Conservation (phyloP, 2,329 filamentous ascomycete genomes). For the Pseudocercospora ulei region DNA sequence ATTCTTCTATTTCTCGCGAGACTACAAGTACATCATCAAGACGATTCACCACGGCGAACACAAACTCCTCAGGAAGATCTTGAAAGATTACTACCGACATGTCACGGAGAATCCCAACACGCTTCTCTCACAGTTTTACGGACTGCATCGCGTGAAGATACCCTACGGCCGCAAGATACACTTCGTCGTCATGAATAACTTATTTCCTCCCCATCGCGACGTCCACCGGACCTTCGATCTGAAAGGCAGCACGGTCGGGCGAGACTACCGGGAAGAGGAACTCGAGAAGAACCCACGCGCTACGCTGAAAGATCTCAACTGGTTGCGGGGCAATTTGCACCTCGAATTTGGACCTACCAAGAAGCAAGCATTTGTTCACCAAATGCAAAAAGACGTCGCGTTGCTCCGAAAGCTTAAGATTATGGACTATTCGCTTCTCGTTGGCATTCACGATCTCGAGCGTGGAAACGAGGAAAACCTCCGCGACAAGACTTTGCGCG, state of each 20-base stretch:
- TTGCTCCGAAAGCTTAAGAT: constrained; percentile 82
- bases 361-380: constrained; percentile 76
- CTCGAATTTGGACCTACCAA: constrained; percentile 83
- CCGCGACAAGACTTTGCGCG: constrained; percentile 76
- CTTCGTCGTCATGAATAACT: constrained; percentile 99
- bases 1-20: constrained; percentile 98
- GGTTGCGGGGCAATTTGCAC: constrained; percentile 74
- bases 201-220: constrained; percentile 93
- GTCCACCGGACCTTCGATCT: constrained; percentile 96
- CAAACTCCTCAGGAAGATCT: constrained; percentile 71
- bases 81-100: constrained; percentile 88
- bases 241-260: constrained; percentile 89
- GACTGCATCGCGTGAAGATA: constrained; percentile 93
- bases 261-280: constrained; percentile 82
- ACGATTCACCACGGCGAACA: constrained; percentile 95
- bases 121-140: constrained; percentile 93
- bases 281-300: constrained; percentile 80
- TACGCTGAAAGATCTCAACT: constrained; percentile 93
- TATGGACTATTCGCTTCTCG: constrained; percentile 95
- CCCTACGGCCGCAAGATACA: constrained; percentile 97
- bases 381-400: constrained; percentile 77
- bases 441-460: constrained; percentile 84
- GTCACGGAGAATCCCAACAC: constrained; percentile 92
- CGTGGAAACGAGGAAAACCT: constrained; percentile 94
- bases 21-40: constrained; percentile 99